Base-by-base conservation (phyloP, 805 yeast genomes). In the Ogataea paradorogensis region DNA sequence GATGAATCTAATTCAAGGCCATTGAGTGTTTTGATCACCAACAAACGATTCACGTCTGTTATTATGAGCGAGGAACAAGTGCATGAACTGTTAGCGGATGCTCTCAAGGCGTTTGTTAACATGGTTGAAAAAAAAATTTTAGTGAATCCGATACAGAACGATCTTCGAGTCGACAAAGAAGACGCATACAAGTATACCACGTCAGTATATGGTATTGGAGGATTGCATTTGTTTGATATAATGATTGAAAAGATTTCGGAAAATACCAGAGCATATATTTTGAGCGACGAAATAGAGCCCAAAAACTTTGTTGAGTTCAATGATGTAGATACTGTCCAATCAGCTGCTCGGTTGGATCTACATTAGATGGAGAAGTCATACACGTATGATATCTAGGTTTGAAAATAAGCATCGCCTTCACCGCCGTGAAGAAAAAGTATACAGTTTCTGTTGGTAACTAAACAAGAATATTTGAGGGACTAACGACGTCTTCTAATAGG, bases 401-500 rank as follows among this genome's bases (percentile, higher is more conserved):
- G 7, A 11, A 33, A 11, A 24, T 14, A 5, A 11, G 7, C 9
- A 16, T 16, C n/a, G 14, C 21, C 30, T 18, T 18, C 7, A 23
- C 25, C 4, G 7, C 7, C n/a, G 10, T 7, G 7, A 9, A 9
- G 10, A 23, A 23, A 11, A 9, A 11, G 4, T 23, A 23, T 9
- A 23, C 25, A 23, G 25, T 23, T 5, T 23, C 9, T 23, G 7
- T 23, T 23, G 4, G 4, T 9, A 23, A 11, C 10, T 5, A 9
- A 11, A 23, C n/a, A 9, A 9, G 25, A 11, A 11, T 5, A 9
- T 9, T 23, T 9, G 4, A 23, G 7, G 15, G 31, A 28, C 31
- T 35, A 43, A 24, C 51, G 39, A 21, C 49, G 46, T 45, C 59
- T 48, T 40, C 52, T 51, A 27, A 40, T 34, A 9, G 47, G 36